Base-by-base conservation (phyloP, 768 basidiomycete species). In the Russula vinacea region DNA sequence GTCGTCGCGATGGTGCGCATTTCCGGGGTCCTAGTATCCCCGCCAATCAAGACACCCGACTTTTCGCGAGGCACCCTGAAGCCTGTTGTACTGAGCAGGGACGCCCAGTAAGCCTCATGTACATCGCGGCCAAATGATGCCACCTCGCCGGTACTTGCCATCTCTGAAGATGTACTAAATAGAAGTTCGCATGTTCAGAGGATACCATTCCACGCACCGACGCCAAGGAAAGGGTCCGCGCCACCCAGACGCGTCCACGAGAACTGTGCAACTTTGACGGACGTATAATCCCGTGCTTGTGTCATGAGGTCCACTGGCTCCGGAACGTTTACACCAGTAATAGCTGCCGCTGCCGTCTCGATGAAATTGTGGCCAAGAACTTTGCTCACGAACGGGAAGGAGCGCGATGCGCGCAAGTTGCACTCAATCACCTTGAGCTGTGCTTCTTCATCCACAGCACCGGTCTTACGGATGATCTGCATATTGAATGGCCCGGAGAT, bases 401-500 rank as follows among this genome's bases (percentile, higher is more conserved):
- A 96, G 24, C 97, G 88, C 29, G 96, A 98, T 17, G 97, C 97
- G 62, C 97, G 92, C 39, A 98, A 80, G 76, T 99, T 99, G 77
- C 97, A 99, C 76, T 99, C 97, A 68, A 99, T 99, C 68, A 98
- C 97, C 80, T 96, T 98, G 69, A 98, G 85, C 62, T 86, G 83
- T 13, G 86, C 77, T 85, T 80, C 64, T 85, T 82, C 77, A 4
- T 75, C 78, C 17, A 74, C 73, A 26, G 80, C 80, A 6, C 80
- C 79, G 2, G 83, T 76, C 74, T 93, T 92, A 73, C 90, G 86
- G 78, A 99, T 98, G 75, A 99, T 85, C 76, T 99, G 97, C 95
- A 99, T 99, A 76, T 99, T 99, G 87, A 87, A 99, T 8, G 97
- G 97, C 40, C 97, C 97, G 32, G 94, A 97, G 58, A 99, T 98